A percentile compares a stretch with the other conserved stretches of the same genome.
These are phyloP conservation scores for Paspalum notatum DNA, from an alignment of 176 grass and related monocot species.

Conservation along the genomic window DNA sequence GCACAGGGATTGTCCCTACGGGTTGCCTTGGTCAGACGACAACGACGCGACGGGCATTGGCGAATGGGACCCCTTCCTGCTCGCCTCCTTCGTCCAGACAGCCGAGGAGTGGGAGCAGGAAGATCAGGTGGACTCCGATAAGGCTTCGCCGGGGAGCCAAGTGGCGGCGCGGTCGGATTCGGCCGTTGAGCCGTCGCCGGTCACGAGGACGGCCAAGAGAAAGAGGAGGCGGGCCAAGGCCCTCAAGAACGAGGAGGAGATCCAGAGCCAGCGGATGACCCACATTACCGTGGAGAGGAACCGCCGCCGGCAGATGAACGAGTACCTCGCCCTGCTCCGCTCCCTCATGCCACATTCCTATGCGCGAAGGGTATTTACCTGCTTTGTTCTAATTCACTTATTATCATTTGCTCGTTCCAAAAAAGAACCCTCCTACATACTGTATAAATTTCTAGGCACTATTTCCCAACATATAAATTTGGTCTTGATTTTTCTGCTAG, in stretches of 20 bases:
- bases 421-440: not conserved
- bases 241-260: slow-evolving; percentile 73
- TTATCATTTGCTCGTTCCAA: not conserved
- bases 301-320: slow-evolving; percentile 81
- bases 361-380: slow-evolving; percentile 52
- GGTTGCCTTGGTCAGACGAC: not conserved
- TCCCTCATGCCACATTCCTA: slow-evolving; percentile 78
- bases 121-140: slow-evolving; percentile 22
- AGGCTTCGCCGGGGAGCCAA: not conserved
- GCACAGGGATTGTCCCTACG: slow-evolving; percentile 29
- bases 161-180: not conserved
- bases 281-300: slow-evolving; percentile 92
- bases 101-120: slow-evolving; percentile 33
- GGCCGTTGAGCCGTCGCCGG: not conserved
- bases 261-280: slow-evolving; percentile 84
- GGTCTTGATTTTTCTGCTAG: not conserved
- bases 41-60: not conserved
- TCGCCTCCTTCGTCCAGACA: slow-evolving; percentile 44
- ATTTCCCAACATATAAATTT: not conserved
- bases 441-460: not conserved
- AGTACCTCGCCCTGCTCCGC: slow-evolving; percentile 77
- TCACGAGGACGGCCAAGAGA: slow-evolving; percentile 19
- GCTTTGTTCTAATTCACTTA: not conserved
- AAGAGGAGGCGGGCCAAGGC: slow-evolving; percentile 58
- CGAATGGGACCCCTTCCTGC: slow-evolving; percentile 45